Base-by-base conservation (phyloP, 2,329 filamentous ascomycete genomes). In the Pyricularia sp. region DNA sequence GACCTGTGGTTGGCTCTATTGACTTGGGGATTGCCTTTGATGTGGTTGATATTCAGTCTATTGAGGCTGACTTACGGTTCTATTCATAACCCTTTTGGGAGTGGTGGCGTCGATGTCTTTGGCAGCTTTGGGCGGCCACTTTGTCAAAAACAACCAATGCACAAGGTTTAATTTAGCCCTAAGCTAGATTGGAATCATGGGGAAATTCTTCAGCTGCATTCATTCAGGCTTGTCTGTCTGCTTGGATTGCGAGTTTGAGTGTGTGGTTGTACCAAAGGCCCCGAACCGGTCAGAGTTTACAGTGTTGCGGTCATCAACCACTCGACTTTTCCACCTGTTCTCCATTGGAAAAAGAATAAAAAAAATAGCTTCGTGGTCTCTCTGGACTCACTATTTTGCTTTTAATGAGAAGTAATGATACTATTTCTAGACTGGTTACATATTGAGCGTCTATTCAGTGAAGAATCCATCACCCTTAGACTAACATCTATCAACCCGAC, bases 71-170 rank as follows among this genome's bases (percentile, higher is more conserved):
- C 5, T 33, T 20, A 14, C 31, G 28, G 30, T 31, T 31, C 30
- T 65, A 65, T 65, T 65, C 64, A 65, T 4, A 23, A 11, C 64
- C 64, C 4, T 31, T 65, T 65, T 65, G 17, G 64, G 64, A 65
- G n/a, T 42, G 64, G 64, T 26, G 64, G 30, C 33, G 64, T 65
- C 10, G 64, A 25, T 65, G 14, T 12, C 33, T 65, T 65, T 11
- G 23, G 30, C 4, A 25, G 2, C 10, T 23, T 28, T 65, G 20
- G 28, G 1, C 33, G 10, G 2, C 17, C 2, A n/a, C 64, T n/a
- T n/a, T n/a, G n/a, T n/a, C n/a, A n/a, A n/a, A n/a, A n/a, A n/a
- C n/a, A n/a, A n/a, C n/a, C n/a, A n/a, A n/a, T n/a, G n/a, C n/a
- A n/a, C n/a, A n/a, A n/a, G n/a, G n/a, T n/a, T n/a, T n/a, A n/a